Evolutionary conservation across 805 yeast genomes (phyloP), one percentile per base, ranked within the genome.

Genomic region (Lachancea waltii): DNA sequence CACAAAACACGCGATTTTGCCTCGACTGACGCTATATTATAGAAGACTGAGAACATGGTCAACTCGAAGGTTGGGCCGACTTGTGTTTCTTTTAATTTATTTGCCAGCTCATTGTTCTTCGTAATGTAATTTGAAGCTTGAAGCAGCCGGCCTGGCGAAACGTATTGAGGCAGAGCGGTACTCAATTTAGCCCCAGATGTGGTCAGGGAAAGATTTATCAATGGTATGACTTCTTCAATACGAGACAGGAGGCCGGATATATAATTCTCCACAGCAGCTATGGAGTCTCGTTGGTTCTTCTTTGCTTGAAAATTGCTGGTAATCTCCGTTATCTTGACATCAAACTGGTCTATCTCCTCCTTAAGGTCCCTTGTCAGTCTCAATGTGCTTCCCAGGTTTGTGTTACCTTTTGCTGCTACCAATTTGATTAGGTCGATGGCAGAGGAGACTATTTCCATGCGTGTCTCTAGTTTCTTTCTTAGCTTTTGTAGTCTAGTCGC

Each of bases 221-320:
- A 64, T 1, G 92, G 92, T 20, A 83, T 74, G 0, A 81, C 69
- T 38, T 77, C 81, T 43, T 82, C 84, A 16, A 83, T 78, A 34
- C 77, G 65, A 1, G 48, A 49, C 17, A 79, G 47, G 18, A 82
- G 55, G 11, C 55, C 62, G 9, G 63, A 51, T 65, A 82, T 75
- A 37, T 70, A 70, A 2, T 39, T 51, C 42, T 77, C 78, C 4
- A 79, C 75, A n/a, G 59, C 47, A 26, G 53, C 60, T 3, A 72
- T 63, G 3, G 74, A 67, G 5, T 50, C 60, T 40, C 54, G 54
- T 38, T 50, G 53, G n/a, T 46, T 40, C 28, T 50, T 51, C 10
- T 42, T 37, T 14, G 40, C 38, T 37, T 54, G 62, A 38, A 60
- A 62, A 11, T 53, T 49, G 9, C 53, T 58, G 9, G 67, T 53